phyloP scores from a whole-genome alignment of 2,329 filamentous ascomycete genomes.

The Penicillium sp. region DNA sequence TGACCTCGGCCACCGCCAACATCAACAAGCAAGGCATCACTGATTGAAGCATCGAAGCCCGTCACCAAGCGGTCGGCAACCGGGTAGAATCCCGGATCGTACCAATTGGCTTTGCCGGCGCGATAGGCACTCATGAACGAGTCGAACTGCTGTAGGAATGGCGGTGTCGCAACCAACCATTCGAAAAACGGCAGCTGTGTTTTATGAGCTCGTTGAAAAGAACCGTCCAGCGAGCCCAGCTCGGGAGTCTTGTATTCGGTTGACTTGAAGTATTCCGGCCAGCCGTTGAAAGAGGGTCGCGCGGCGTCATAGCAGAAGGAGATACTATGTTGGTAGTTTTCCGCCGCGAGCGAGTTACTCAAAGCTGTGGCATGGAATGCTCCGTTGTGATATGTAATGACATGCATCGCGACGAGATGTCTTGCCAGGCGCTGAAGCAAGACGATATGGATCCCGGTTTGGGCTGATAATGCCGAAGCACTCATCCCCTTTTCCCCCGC shows the following conservation, averaged over 20 bases:
- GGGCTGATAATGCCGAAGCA: slow-evolving; percentile 24
- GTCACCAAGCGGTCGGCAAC: slow-evolving; percentile 17
- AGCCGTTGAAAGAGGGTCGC: slow-evolving; percentile 30
- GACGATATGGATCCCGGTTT: slow-evolving; percentile 25
- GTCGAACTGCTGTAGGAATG: slow-evolving; percentile 32
- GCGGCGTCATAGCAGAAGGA: slow-evolving; percentile 37
- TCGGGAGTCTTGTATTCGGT: slow-evolving; percentile 27
- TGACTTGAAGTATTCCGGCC: slow-evolving; percentile 31
- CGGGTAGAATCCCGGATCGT: slow-evolving; percentile 20
- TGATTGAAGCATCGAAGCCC: slow-evolving; percentile 9
- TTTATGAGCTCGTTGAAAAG: slow-evolving; percentile 36
- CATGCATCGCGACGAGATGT: slow-evolving; percentile 38
- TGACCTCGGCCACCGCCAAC: slow-evolving; percentile 22
- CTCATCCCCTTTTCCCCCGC: slow-evolving; percentile 23
- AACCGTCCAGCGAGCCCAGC: slow-evolving; percentile 26
- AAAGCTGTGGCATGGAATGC: slow-evolving; percentile 28
- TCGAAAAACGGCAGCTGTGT: slow-evolving; percentile 35
- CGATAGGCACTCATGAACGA: slow-evolving; percentile 39
- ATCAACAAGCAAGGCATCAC: slow-evolving; percentile 20
- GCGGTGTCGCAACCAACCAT: slow-evolving; percentile 35
- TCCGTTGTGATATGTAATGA: slow-evolving; percentile 23
- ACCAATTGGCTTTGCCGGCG: slow-evolving; percentile 36
- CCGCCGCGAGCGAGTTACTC: slow-evolving; percentile 32
- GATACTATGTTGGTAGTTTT: slow-evolving; percentile 35
- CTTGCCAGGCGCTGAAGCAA: slow-evolving; percentile 32